These are phyloP conservation scores for Neurospora sp. DNA, from an alignment of 2,329 filamentous ascomycete species.

Conservation along the genomic window DNA sequence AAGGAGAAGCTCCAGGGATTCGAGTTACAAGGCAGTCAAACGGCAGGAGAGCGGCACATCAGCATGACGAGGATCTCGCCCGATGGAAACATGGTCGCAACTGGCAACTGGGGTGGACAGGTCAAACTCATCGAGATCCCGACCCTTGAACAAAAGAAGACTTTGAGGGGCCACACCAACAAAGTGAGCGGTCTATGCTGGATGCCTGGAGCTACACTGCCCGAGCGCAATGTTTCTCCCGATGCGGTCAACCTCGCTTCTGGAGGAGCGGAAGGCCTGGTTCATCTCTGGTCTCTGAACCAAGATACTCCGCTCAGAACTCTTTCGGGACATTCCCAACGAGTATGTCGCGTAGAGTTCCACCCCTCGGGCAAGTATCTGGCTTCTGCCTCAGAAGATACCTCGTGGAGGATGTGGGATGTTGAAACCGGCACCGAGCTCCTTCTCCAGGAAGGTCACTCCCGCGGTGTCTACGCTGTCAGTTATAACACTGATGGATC, in stretches of 20 bases:
- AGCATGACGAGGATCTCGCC: constrained; percentile 89
- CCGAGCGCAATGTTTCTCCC: constrained; percentile 58
- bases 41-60: constrained; percentile 79
- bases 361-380: constrained; percentile 86
- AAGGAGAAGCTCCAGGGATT: constrained; percentile 76
- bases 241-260: constrained; percentile 77
- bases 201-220: constrained; percentile 72
- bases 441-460: constrained; percentile 87
- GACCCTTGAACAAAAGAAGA: constrained; percentile 64
- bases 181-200: constrained; percentile 86
- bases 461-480: constrained; percentile 82
- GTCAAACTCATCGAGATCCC: constrained; percentile 81
- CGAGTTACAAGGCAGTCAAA: constrained; percentile 88
- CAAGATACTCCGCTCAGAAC: constrained; percentile 79
- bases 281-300: constrained; percentile 83
- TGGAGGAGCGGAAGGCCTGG: constrained; percentile 75
- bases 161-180: constrained; percentile 74
- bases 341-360: constrained; percentile 88
- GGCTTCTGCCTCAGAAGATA: constrained; percentile 90
- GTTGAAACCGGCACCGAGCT: constrained; percentile 76
- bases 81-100: constrained; percentile 70
- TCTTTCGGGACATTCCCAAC: constrained; percentile 70
- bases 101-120: constrained; percentile 86
- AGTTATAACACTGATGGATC: constrained; percentile 88
- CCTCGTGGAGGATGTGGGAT: constrained; percentile 95